Base-by-base conservation (phyloP, 73 alveolate genomes). In the Symbiodinium natans region DNA sequence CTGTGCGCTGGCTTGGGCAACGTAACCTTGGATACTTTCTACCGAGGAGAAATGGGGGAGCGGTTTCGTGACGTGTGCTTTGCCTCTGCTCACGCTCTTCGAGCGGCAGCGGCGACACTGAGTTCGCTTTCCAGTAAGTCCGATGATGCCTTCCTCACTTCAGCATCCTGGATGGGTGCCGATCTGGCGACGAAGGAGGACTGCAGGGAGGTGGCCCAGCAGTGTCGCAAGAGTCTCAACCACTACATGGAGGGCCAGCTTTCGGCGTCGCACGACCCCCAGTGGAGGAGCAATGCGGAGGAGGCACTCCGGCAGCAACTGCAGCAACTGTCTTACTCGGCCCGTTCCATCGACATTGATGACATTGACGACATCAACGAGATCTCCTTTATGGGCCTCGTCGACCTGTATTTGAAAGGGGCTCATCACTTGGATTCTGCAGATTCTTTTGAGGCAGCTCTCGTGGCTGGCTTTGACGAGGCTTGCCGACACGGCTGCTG, bases 401-500 rank as follows among this genome's bases (percentile, higher is more conserved):
- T 52, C 71, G 71, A 52, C 23, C 27, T 52, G 71, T 52, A 52
- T 52, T 15, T 52, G 31, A 52, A 52, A 52, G 71, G 71, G 3
- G 71, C 71, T 6, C 71, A 52, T 52, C 71, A 52, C 71, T 52
- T 52, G 71, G 71, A 52, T 29, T 21, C 71, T 15, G n/a, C 15
- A 13, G 71, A 52, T 52, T 52, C 71, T 48, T 25, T 74, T 4
- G 83, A 86, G 15, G 93, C 82, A 23, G 93, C 93, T 21, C 36
- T 54, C 8, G 83, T 86, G 39, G 83, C 83, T 13, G 93, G 83
- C 29, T 86, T 86, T 54, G 93, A 86, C 38, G 93, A 86, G 93
- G 93, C 93, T 77, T 86, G 93, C 29, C 93, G 93, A 17, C 93
- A 86, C 54, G 33, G 83, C 56, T 75, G 83, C 54, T 86, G 54